phyloP scores from a whole-genome alignment of 73 alveolate species.

The Tetrahymena thermophila region DNA sequence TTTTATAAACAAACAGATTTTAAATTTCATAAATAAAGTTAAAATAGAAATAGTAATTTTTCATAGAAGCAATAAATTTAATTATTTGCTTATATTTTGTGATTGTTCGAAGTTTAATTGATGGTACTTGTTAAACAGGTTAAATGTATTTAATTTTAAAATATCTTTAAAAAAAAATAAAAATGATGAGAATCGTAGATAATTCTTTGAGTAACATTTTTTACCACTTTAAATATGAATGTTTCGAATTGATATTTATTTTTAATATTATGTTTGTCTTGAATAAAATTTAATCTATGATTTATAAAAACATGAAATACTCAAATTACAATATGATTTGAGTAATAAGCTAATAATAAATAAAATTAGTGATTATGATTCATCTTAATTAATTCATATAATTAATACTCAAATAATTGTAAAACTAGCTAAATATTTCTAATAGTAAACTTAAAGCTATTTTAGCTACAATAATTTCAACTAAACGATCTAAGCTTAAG shows the following conservation, averaged over 20 bases:
- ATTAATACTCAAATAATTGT: background rate
- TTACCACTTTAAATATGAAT: background rate
- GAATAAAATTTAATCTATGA: background rate
- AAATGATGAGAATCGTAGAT: no score
- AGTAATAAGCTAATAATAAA: background rate
- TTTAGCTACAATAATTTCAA: background rate
- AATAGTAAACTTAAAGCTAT: background rate
- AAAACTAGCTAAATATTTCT: background rate
- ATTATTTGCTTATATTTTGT: no score
- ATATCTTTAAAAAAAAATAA: no score
- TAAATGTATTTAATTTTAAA: no score
- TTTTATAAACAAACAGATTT: no score
- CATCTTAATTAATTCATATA: background rate
- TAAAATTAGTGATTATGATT: background rate
- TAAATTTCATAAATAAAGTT: no score
- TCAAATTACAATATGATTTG: background rate
- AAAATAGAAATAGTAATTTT: no score
- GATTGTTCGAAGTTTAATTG: no score
- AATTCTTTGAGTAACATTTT: background rate
- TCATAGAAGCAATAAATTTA: no score
- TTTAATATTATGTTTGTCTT: background rate
- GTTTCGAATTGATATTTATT: background rate
- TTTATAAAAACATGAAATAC: no score
- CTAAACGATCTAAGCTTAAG: background rate
- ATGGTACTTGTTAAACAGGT: no score